phyloP scores from a whole-genome alignment of 805 yeast genomes.

The Torulaspora maleeae region DNA sequence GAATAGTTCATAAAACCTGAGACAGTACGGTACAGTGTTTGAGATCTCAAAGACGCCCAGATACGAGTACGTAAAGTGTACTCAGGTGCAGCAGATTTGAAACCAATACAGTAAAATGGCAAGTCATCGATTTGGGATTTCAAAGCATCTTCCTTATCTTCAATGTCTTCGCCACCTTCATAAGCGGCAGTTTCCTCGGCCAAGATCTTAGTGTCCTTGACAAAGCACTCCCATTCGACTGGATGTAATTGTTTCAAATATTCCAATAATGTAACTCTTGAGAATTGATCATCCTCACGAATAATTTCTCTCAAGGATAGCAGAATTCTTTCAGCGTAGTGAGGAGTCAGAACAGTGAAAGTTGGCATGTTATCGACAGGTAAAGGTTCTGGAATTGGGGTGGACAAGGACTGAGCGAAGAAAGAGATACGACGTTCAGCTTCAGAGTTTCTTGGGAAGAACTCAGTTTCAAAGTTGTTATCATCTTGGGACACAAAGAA shows the following conservation, averaged over 20 bases:
- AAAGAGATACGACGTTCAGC: slow-evolving; percentile 99
- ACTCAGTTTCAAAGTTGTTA: slow-evolving; percentile 87
- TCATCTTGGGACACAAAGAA: slow-evolving; percentile 98
- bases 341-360: slow-evolving; percentile 94
- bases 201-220: slow-evolving; percentile 88
- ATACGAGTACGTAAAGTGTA: slow-evolving; percentile 93
- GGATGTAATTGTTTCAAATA: slow-evolving; percentile 94
- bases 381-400: slow-evolving; percentile 97
- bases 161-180: slow-evolving; percentile 42
- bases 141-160: slow-evolving; percentile 61
- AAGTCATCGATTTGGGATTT: slow-evolving; percentile 84
- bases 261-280: slow-evolving; percentile 90
- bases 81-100: slow-evolving; percentile 96
- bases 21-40: slow-evolving; percentile 93
- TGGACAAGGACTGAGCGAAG: slow-evolving; percentile 97
- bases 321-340: slow-evolving; percentile 90
- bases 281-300: slow-evolving; percentile 94
- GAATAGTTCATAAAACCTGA: slow-evolving; percentile 99
- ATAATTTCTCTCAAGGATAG: slow-evolving; percentile 92
- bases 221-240: slow-evolving; percentile 96
- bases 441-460: slow-evolving; percentile 94
- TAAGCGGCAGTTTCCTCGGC: slow-evolving; percentile 91
- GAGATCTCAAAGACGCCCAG: slow-evolving; percentile 98
- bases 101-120: slow-evolving; percentile 94
- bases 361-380: slow-evolving; percentile 99